Conservation (phyloP, 371 early-diverging fungal genomes). For the Mucor lusitanicus region DNA sequence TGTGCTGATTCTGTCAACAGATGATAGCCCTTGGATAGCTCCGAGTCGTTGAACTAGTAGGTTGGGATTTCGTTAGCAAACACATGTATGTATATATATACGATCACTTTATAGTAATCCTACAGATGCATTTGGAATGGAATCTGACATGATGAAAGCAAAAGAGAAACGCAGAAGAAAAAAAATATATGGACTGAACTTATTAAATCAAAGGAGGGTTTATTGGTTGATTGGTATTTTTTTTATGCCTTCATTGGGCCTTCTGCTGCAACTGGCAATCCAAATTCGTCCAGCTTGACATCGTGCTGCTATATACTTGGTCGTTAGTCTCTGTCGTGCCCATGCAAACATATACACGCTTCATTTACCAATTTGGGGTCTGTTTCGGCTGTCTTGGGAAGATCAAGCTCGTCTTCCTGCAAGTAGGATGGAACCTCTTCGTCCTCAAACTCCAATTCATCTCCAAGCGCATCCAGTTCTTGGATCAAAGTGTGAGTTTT, state of each 20-base stretch:
- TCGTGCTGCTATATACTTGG: slow-evolving; percentile 21
- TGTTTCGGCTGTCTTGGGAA: slow-evolving; percentile 55
- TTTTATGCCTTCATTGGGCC: slow-evolving; percentile 50
- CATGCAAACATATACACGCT: background rate
- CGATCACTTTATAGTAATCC: background rate
- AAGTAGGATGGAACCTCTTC: slow-evolving; percentile 74
- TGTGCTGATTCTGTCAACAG: slow-evolving; percentile 36
- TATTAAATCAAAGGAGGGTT: background rate
- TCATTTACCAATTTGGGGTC: slow-evolving; percentile 50
- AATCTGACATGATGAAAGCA: background rate
- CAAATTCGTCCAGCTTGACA: slow-evolving; percentile 60
- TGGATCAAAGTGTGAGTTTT: background rate
- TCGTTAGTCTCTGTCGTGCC: background rate
- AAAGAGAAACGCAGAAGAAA: background rate
- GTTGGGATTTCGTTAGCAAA: background rate
- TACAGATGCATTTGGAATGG: background rate
- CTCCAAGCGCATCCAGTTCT: slow-evolving; percentile 95
- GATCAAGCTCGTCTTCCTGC: slow-evolving; percentile 51
- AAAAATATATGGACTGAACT: background rate
- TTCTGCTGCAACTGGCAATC: slow-evolving; percentile 52
- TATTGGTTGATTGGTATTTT: background rate
- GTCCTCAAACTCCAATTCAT: slow-evolving; percentile 83
- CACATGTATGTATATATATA: background rate
- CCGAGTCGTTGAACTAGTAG: slow-evolving; percentile 30
- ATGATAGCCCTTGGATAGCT: slow-evolving; percentile 26